These are phyloP conservation scores for Colletotrichum orchidophilum DNA, from an alignment of 2,329 filamentous ascomycete species.

Conservation along the genomic window DNA sequence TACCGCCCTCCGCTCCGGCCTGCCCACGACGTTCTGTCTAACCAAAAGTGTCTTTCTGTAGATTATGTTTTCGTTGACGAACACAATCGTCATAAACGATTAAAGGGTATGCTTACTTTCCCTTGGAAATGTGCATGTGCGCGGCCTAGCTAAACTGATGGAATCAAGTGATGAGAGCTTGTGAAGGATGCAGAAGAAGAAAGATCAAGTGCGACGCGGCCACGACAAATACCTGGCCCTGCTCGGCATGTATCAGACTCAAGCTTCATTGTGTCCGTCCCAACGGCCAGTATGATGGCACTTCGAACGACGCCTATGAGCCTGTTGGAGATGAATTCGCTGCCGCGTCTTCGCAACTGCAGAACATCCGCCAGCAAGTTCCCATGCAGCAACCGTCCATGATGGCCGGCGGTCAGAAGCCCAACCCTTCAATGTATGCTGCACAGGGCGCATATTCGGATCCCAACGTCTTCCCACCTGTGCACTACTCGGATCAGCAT, in stretches of 20 bases:
- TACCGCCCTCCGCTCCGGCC: background rate
- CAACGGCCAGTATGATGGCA: slow-evolving; percentile 79
- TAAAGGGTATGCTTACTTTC: slow-evolving; percentile 75
- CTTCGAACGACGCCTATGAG: slow-evolving; percentile 58
- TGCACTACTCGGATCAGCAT: slow-evolving; percentile 58
- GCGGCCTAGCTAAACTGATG: slow-evolving; percentile 19
- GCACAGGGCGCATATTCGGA: slow-evolving; percentile 60
- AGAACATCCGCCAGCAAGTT: slow-evolving; percentile 62
- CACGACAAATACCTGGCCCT: slow-evolving; percentile 97
- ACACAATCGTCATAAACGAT: slow-evolving; percentile 95
- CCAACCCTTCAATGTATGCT: slow-evolving; percentile 56
- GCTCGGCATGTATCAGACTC: slow-evolving; percentile 89
- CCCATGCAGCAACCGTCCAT: slow-evolving; percentile 59
- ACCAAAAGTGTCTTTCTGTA: slow-evolving; percentile 50
- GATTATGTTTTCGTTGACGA: slow-evolving; percentile 99
- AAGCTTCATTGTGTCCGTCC: slow-evolving; percentile 95
- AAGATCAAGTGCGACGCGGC: slow-evolving; percentile 99
- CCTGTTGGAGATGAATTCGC: slow-evolving; percentile 44
- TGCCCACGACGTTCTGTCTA: slow-evolving; percentile 36
- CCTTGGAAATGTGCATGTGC: background rate
- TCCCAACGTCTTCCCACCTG: slow-evolving; percentile 54
- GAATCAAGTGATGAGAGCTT: slow-evolving; percentile 88
- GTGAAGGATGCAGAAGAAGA: slow-evolving; percentile 90
- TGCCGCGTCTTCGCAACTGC: slow-evolving; percentile 45
- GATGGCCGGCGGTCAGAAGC: slow-evolving; percentile 52